phyloP scores from a whole-genome alignment of 176 grass and related monocot species.

The Zea luxurians region DNA sequence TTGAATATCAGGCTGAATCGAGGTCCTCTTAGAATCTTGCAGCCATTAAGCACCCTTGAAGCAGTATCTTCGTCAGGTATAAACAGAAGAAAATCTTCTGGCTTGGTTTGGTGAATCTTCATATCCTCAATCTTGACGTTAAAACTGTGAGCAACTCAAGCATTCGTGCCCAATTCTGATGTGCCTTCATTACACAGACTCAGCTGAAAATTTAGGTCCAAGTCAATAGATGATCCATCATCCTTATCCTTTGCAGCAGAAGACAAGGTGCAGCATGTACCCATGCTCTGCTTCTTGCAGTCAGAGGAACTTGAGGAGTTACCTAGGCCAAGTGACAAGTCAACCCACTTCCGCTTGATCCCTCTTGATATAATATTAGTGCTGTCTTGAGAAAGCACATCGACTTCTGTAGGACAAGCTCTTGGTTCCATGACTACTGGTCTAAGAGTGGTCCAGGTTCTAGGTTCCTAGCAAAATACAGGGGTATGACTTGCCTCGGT shows the following conservation, averaged over 20 bases:
- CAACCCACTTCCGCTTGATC: slow-evolving; percentile 57
- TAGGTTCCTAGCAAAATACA: no score
- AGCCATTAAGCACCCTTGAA: no score
- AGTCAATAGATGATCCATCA: slow-evolving; percentile 50
- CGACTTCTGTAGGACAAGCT: slow-evolving; percentile 20
- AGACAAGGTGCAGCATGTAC: slow-evolving; percentile 53
- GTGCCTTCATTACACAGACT: slow-evolving; percentile 49
- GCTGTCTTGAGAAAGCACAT: slow-evolving; percentile 37
- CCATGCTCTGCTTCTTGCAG: slow-evolving; percentile 59
- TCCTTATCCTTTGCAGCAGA: slow-evolving; percentile 58
- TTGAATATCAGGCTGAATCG: no score
- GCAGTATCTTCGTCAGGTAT: no score
- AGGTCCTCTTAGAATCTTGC: no score
- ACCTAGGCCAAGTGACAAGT: slow-evolving; percentile 52
- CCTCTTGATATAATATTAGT: slow-evolving; percentile 37
- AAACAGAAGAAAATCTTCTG: no score
- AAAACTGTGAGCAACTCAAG: no score
- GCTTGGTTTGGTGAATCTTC: no score
- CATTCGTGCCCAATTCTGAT: slow-evolving; percentile 17
- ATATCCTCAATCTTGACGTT: no score
- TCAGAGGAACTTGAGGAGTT: slow-evolving; percentile 58
- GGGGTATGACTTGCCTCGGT: no score
- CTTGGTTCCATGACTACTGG: slow-evolving; percentile 21
- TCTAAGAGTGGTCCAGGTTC: slow-evolving; percentile 30
- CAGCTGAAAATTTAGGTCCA: slow-evolving; percentile 57